Evolutionary conservation across 2,329 filamentous ascomycete genomes (phyloP).

Genomic region (Cordyceps tenuipes): DNA sequence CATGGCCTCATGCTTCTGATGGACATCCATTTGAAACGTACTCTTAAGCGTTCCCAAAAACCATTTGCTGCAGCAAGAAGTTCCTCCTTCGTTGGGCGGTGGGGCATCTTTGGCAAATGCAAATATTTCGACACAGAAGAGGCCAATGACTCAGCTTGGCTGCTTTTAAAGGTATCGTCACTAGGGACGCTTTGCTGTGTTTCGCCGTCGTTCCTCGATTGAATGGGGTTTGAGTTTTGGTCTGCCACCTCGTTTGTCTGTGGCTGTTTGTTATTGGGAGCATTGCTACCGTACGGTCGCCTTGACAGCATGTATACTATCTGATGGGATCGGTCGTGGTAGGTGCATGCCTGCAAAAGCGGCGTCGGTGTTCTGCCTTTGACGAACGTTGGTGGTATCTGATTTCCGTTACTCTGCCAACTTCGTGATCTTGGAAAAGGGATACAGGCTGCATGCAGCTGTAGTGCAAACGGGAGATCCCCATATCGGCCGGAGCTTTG

Average conservation of each 20-base stretch:
- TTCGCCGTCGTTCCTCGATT: neutral
- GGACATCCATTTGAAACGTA: conserved; percentile 96
- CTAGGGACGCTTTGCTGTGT: neutral
- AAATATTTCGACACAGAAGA: conserved; percentile 51
- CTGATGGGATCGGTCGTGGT: neutral
- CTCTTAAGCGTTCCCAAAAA: conserved; percentile 82
- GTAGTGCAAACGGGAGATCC: neutral
- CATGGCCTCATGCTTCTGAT: conserved; percentile 90
- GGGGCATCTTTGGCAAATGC: conserved; percentile 60
- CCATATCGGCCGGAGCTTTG: neutral
- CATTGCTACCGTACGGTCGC: neutral
- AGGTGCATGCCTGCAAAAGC: too few species aligned
- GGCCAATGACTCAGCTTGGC: conserved; percentile 35
- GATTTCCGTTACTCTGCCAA: neutral
- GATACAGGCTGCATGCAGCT: neutral
- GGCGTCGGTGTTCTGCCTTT: neutral
- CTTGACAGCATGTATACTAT: neutral
- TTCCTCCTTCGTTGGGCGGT: conserved; percentile 89
- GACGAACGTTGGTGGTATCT: neutral
- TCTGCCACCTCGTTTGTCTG: neutral
- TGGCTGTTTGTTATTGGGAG: neutral
- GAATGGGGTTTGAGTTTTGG: neutral
- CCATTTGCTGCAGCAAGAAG: conserved; percentile 83
- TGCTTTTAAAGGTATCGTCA: conserved; percentile 10
- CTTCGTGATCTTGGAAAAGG: neutral